Base-by-base conservation (phyloP, 2,329 filamentous ascomycete species). In the Colletotrichum abscissum region DNA sequence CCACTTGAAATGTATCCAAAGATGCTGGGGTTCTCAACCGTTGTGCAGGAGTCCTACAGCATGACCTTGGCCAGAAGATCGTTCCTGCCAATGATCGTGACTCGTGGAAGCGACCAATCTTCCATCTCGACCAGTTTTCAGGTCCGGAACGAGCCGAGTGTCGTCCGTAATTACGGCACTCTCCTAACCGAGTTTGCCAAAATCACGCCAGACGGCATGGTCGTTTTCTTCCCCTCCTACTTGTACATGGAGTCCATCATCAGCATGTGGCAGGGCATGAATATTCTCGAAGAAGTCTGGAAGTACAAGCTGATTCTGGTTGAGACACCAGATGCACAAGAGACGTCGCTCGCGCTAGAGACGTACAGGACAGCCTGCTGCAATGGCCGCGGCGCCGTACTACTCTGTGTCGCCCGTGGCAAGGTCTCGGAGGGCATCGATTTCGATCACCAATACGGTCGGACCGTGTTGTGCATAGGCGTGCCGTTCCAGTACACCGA, bases 241-340 rank as follows among this genome's bases (percentile, higher is more conserved):
- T 89, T 99, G 1, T 99, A 99, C 85, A 98, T 99, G 97, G 97
- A 99, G 81, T 97, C 93, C 65, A 98, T 98, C 81, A 98, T 99
- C 81, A 96, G 93, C 81, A 98, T 98, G 92, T 99, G 97, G 97
- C 97, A 99, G 82, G 95, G 95, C 68, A 98, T 98, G 95, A 95
- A 95, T 30, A 98, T 98, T 75, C 87, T 99, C 46, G 97, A 99
- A 83, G 94, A 97, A 80, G 95, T 99, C 38, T 99, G 97, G 97
- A 98, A 98, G 83, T 98, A 98, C 87, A 99, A 99, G 82, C 89
- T 99, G 76, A 98, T 99, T 76, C 89, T 99, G 8, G 97, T 99
- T 73, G 97, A 99, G 86, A 99, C 97, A 0, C 97, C 97, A 0
- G 97, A 99, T 81, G 95, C 95, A 1, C 97, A 99, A 83, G 97